Base-by-base conservation (phyloP, 768 basidiomycete species). In the Leccinum barrowsii region DNA sequence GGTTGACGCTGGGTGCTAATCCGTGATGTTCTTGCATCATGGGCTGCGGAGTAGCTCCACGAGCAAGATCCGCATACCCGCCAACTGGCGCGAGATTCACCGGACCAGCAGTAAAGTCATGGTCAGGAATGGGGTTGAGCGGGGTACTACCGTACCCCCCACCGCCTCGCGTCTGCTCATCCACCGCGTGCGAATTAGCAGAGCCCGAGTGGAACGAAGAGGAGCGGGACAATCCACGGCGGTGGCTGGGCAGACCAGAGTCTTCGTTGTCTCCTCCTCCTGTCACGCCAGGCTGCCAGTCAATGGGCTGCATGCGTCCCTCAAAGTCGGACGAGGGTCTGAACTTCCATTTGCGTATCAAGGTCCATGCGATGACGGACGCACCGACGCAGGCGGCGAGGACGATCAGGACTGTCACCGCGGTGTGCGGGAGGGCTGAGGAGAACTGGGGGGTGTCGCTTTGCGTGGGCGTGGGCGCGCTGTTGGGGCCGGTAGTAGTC, bases 291-390 rank as follows among this genome's bases (percentile, higher is more conserved):
- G 90, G 89, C 68, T 89, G 84, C 90, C 90, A 94, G 76, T 92
- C 86, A 69, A 94, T 91, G 59, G 93, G 92, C 59, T 89, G 84
- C 77, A 95, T 83, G 63, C 92, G 90, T 60, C 85, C 84, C 65
- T 91, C 89, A 70, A 94, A 94, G 65, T 83, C 81, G 67, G 83
- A 80, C 30, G 92, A 93, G 57, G 88, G 84, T 55, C 83, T 85
- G 68, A 94, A 85, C 76, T 93, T 92, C 89, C 90, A 93, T 73
- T 94, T 93, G 77, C 92, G 87, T 79, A 94, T 89, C 68, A 92
- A 75, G 50, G 92, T 94, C 92, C 92, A 95, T 61, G 88, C 78
- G 64, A 93, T 84, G 57, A 82, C 80, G 53, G 87, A 68, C 30
- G 80, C 87, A 53, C 84, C 92, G 46, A 93, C 65, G 49, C 79